Conservation (phyloP, 192 early-diverging fungal genomes). For the Phlyctochytrium planicorne region DNA sequence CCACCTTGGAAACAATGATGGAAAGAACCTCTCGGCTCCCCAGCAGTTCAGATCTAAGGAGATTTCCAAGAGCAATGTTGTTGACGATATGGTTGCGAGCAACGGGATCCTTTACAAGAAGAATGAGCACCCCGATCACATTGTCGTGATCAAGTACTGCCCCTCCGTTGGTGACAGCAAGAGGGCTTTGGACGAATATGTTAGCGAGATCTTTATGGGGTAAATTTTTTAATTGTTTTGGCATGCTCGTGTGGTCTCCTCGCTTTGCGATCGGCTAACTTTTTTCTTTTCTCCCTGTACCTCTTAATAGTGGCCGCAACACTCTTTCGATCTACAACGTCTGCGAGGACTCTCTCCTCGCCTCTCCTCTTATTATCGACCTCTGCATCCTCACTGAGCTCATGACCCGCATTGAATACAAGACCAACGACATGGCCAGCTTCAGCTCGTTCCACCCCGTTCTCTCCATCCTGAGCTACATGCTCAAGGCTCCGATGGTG, state of each 20-base stretch:
- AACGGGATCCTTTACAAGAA: slow-evolving; percentile 90
- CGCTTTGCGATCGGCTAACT: not conserved
- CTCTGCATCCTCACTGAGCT: slow-evolving; percentile 93
- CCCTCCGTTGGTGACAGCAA: slow-evolving; percentile 96
- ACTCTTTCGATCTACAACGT: slow-evolving; percentile 98
- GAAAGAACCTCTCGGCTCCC: slow-evolving; percentile 94
- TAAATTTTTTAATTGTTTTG: slow-evolving; percentile 10
- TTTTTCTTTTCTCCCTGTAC: not conserved
- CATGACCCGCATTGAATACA: slow-evolving; percentile 94
- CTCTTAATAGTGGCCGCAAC: slow-evolving; percentile 65
- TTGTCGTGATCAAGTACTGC: slow-evolving; percentile 98
- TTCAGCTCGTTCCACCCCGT: slow-evolving; percentile 92
- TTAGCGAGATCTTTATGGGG: slow-evolving; percentile 98
- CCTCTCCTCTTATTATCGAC: slow-evolving; percentile 96
- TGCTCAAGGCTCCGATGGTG: slow-evolving; percentile 99
- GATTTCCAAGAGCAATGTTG: slow-evolving; percentile 98
- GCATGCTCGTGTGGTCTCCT: no score
- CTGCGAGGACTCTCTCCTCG: slow-evolving; percentile 98
- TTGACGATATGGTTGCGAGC: slow-evolving; percentile 98
- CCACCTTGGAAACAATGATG: slow-evolving; percentile 99
- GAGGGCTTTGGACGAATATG: slow-evolving; percentile 98
- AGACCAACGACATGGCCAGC: slow-evolving; percentile 66
- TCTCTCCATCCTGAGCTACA: slow-evolving; percentile 85
- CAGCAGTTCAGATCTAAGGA: slow-evolving; percentile 99
- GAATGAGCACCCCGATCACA: slow-evolving; percentile 73